These are phyloP conservation scores for Thermothelomyces thermophilus DNA, from an alignment of 2,329 filamentous ascomycete genomes.

Conservation along the genomic window DNA sequence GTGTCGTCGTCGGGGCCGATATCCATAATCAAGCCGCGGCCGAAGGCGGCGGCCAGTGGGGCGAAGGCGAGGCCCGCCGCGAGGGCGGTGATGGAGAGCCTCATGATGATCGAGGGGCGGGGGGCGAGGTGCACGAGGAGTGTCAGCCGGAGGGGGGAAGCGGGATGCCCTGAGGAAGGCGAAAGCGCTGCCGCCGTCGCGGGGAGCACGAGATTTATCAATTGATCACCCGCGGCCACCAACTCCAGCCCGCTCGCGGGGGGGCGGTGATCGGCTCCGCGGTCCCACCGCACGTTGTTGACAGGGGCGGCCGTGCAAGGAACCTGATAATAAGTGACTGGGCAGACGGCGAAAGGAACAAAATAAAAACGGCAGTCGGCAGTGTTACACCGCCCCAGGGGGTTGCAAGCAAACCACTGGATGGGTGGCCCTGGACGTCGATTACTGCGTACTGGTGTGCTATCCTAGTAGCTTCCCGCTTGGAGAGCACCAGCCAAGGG, in stretches of 20 bases:
- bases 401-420: neutral
- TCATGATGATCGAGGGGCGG: conserved; percentile 8
- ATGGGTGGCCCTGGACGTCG: neutral
- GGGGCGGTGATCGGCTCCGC: neutral
- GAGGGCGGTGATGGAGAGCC: conserved; percentile 8
- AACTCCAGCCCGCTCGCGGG: neutral
- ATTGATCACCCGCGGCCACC: neutral
- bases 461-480: too few species aligned
- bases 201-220: neutral
- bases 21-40: conserved; percentile 18
- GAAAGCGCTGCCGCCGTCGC: neutral
- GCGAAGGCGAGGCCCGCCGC: conserved; percentile 6
- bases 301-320: conserved; percentile 1
- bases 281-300: conserved; percentile 5
- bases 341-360: neutral
- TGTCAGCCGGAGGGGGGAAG: neutral
- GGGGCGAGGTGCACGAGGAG: neutral
- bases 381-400: neutral
- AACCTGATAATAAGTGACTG: neutral
- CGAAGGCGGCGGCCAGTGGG: conserved; percentile 1
- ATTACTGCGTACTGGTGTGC: too few species aligned
- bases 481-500: too few species aligned
- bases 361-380: conserved; percentile 8
- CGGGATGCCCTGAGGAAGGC: neutral
- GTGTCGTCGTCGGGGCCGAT: conserved; percentile 22